These are phyloP conservation scores for Colletotrichum siamense DNA, from an alignment of 2,329 filamentous ascomycete genomes.

Conservation along the genomic window DNA sequence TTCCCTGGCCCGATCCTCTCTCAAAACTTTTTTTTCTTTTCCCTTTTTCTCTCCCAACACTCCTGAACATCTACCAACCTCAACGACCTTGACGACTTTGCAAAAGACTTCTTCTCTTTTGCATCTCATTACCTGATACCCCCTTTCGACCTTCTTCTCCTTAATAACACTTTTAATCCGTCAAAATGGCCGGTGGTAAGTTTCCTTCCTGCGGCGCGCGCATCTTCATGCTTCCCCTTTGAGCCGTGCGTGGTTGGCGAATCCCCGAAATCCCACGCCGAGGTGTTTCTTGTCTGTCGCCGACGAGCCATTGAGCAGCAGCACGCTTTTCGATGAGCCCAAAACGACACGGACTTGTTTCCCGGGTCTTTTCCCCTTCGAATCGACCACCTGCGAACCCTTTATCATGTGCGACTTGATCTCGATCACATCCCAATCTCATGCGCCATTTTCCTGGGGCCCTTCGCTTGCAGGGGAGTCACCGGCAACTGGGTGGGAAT, in stretches of 20 bases:
- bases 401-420: neutral
- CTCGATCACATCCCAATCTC: neutral
- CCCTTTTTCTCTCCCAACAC: neutral
- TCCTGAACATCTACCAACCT: neutral
- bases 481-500: neutral
- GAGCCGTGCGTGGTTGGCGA: slow-evolving; percentile 11
- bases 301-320: slow-evolving; percentile 15
- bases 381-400: neutral
- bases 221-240: neutral
- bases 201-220: slow-evolving; percentile 20
- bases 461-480: neutral
- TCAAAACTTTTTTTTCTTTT: slow-evolving; percentile 25
- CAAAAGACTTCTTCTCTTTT: slow-evolving; percentile 23
- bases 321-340: neutral
- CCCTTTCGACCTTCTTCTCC: slow-evolving; percentile 16
- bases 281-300: neutral
- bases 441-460: slow-evolving; percentile 38
- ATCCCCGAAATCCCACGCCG: neutral
- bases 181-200: slow-evolving; percentile 53
- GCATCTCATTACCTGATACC: slow-evolving; percentile 28
- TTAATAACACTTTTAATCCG: slow-evolving; percentile 20
- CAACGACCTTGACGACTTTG: slow-evolving; percentile 20
- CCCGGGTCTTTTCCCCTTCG: neutral
- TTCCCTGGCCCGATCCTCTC: slow-evolving; percentile 25
- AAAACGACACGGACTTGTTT: neutral